Evolutionary conservation across 441 rosid genomes (phyloP).

Genomic region (Syzygium syzygioides): DNA sequence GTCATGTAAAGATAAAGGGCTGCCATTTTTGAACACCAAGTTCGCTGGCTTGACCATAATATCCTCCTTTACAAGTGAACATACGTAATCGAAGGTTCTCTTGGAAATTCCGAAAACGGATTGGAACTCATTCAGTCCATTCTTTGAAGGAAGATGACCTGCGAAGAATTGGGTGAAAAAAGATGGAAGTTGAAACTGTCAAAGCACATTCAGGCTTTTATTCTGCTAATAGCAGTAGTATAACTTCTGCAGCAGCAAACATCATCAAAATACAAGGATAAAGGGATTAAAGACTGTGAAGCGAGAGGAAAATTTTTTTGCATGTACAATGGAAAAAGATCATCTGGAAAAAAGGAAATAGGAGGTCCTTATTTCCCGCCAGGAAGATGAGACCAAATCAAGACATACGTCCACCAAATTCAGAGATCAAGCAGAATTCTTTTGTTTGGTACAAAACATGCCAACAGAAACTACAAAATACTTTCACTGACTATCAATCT

Average conservation of each 20-base stretch:
- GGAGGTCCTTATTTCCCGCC: not conserved
- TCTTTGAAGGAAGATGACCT: slow-evolving; percentile 33
- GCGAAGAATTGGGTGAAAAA: slow-evolving; percentile 7
- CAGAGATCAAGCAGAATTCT: not conserved
- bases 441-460: not conserved
- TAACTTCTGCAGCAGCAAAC: not conserved
- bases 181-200: not conserved
- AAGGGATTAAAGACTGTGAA: not conserved
- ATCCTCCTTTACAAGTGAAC: slow-evolving; percentile 52
- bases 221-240: not conserved
- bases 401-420: not conserved
- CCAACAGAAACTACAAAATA: not conserved
- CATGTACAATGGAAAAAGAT: not conserved
- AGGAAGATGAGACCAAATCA: not conserved
- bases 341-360: not conserved
- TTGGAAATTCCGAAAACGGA: slow-evolving; percentile 37
- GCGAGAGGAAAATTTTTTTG: not conserved
- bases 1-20: slow-evolving; percentile 51
- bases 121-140: slow-evolving; percentile 35
- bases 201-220: not conserved
- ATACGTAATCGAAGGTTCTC: slow-evolving; percentile 50
- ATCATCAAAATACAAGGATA: not conserved
- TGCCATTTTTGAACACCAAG: slow-evolving; percentile 48
- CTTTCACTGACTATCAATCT: not conserved
- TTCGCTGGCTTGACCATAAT: slow-evolving; percentile 47